A percentile compares a stretch with the other conserved stretches of the same genome.
These are phyloP conservation scores for Raphanus raphanistrum DNA, from an alignment of 345 rosid genomes.

Conservation along the genomic window DNA sequence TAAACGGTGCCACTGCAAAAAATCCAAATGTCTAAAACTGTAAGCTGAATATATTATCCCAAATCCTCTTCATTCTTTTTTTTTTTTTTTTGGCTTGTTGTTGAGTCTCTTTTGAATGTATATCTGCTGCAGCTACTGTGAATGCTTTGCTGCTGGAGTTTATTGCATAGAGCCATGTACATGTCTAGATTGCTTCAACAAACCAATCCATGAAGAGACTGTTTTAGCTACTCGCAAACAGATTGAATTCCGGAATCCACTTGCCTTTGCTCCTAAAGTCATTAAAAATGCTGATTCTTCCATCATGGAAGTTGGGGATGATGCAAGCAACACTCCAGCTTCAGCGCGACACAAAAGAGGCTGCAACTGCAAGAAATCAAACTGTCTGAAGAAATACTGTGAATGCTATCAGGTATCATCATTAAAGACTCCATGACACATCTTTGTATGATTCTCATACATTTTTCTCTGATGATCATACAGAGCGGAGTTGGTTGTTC, in stretches of 20 bases:
- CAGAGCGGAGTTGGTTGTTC: slow-evolving; percentile 98
- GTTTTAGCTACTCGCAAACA: slow-evolving; percentile 94
- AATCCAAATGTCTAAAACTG: slow-evolving; percentile 97
- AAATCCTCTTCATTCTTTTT: neutral
- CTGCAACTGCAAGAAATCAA: slow-evolving; percentile 96
- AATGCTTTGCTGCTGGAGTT: slow-evolving; percentile 97
- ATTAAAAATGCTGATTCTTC: slow-evolving; percentile 59
- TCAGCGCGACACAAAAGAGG: slow-evolving; percentile 94
- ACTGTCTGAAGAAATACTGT: slow-evolving; percentile 92
- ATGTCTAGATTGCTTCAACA: slow-evolving; percentile 93
- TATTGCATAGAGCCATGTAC: slow-evolving; percentile 92
- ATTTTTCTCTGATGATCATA: slow-evolving; percentile 14
- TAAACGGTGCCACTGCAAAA: slow-evolving; percentile 96
- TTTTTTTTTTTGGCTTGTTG: neutral
- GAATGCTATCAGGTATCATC: slow-evolving; percentile 93
- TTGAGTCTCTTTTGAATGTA: neutral
- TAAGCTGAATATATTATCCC: slow-evolving; percentile 42
- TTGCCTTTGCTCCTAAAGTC: slow-evolving; percentile 98
- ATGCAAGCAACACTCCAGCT: slow-evolving; percentile 81
- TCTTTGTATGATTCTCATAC: slow-evolving; percentile 27
- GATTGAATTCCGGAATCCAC: slow-evolving; percentile 93
- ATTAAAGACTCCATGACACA: slow-evolving; percentile 1
- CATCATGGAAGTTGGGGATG: slow-evolving; percentile 60
- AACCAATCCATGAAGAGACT: slow-evolving; percentile 87
- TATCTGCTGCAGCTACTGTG: slow-evolving; percentile 74